A percentile compares a stretch with the other conserved stretches of the same genome.
Conservation (phyloP, 2,329 filamentous ascomycete species). For the Aureobasidium subglaciale region DNA sequence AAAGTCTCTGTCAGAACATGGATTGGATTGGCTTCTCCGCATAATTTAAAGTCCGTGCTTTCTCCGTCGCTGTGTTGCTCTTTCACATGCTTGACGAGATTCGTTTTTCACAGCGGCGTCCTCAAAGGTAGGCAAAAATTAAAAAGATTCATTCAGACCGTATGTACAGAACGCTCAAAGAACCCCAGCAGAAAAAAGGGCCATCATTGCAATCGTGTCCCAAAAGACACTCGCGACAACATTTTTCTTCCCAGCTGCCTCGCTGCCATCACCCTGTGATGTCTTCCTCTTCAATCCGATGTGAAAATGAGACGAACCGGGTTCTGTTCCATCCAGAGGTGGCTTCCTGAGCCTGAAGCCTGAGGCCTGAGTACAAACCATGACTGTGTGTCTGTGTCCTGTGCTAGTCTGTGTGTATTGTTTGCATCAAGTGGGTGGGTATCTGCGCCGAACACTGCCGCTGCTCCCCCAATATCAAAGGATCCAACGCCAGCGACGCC, state of each 20-base stretch:
- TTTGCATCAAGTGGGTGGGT: slow-evolving; percentile 11
- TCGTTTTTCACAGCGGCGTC: too few relatives aligned
- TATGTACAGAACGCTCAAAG: slow-evolving; percentile 13
- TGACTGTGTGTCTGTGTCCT: slow-evolving; percentile 5
- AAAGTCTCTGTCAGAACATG: slow-evolving; percentile 9
- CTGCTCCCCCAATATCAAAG: slow-evolving; percentile 13
- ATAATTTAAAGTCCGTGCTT: slow-evolving; percentile 8
- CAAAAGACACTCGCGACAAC: background rate
- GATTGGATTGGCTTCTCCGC: background rate
- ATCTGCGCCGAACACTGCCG: slow-evolving; percentile 14
- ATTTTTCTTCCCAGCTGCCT: background rate
- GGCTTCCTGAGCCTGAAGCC: background rate
- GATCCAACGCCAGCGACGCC: slow-evolving; percentile 16
- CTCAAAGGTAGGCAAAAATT: too few relatives aligned
- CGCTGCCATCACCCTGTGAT: background rate
- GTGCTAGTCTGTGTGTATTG: slow-evolving; percentile 4
- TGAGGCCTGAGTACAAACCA: background rate
- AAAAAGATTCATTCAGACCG: slow-evolving; percentile 10
- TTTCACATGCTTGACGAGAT: slow-evolving; percentile 13
- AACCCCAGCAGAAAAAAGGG: background rate
- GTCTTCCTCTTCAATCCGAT: background rate
- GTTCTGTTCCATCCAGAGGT: background rate
- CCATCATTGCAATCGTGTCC: background rate
- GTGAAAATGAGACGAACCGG: background rate
- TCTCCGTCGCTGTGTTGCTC: background rate